A percentile compares a stretch with the other conserved stretches of the same genome.
Conservation (phyloP, 106 monocot genomes). For the Apostasia shenzhenica region DNA sequence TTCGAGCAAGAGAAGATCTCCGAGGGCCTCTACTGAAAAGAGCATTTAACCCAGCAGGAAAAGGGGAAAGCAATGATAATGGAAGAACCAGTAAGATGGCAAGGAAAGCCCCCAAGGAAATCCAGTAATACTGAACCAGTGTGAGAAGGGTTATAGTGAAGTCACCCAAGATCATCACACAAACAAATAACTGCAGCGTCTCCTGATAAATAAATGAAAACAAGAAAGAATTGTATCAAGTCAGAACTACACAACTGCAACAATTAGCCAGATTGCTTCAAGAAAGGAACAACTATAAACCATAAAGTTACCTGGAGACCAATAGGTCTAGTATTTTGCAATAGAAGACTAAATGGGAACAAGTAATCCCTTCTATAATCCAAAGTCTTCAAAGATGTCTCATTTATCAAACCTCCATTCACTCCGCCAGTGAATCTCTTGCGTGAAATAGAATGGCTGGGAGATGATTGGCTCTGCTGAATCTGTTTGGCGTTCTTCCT, state of each 20-base stretch:
- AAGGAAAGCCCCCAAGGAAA: constrained; percentile 83
- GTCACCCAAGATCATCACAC: constrained; percentile 69
- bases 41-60: constrained; percentile 88
- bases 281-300: background rate
- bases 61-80: constrained; percentile 69
- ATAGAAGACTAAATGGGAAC: constrained; percentile 71
- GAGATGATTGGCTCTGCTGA: constrained; percentile 42
- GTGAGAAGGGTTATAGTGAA: constrained; percentile 61
- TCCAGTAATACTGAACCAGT: constrained; percentile 82
- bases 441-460: constrained; percentile 34
- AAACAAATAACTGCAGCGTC: constrained; percentile 67
- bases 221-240: background rate
- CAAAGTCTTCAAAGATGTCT: constrained; percentile 53
- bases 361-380: constrained; percentile 58
- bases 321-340: constrained; percentile 72
- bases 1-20: constrained; percentile 80
- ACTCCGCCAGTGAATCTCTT: constrained; percentile 80
- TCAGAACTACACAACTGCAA: background rate
- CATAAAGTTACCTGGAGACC: constrained; percentile 53
- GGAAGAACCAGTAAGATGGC: constrained; percentile 76
- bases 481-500: constrained; percentile 20
- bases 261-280: background rate
- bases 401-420: constrained; percentile 74
- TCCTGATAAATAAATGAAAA: constrained; percentile 43
- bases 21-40: constrained; percentile 79